Evolutionary conservation across 1,284 basidiomycete species (phyloP).

Genomic region (Anthracocystis panici-leucophaei): DNA sequence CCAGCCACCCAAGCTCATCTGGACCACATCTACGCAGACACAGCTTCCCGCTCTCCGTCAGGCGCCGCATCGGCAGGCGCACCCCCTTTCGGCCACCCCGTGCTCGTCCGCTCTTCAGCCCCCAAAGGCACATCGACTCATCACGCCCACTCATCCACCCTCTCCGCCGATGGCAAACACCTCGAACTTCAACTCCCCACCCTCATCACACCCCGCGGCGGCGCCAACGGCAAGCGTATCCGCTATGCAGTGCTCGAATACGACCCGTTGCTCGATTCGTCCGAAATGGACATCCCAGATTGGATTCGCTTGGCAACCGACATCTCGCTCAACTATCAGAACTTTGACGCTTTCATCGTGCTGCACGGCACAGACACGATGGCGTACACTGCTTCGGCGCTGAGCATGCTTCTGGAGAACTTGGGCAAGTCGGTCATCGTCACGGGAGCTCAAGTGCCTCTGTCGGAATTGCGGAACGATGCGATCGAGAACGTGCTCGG

Average conservation of each 20-base stretch:
- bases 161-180: constrained; percentile 49
- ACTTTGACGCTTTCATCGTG: constrained; percentile 89
- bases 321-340: constrained; percentile 85
- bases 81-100: constrained; percentile 47
- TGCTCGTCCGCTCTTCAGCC: constrained; percentile 48
- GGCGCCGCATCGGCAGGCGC: constrained; percentile 22
- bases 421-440: constrained; percentile 87
- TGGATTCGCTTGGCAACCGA: constrained; percentile 90
- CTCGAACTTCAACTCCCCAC: constrained; percentile 61
- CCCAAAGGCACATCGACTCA: constrained; percentile 58
- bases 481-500: constrained; percentile 75
- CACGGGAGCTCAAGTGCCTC: constrained; percentile 91
- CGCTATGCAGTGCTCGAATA: constrained; percentile 64
- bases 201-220: constrained; percentile 56
- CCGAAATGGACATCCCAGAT: constrained; percentile 79
- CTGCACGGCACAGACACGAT: constrained; percentile 82
- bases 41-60: constrained; percentile 20
- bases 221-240: constrained; percentile 49
- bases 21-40: constrained; percentile 38
- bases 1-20: constrained; percentile 34
- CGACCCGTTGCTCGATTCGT: constrained; percentile 80
- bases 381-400: constrained; percentile 56
- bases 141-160: constrained; percentile 39
- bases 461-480: constrained; percentile 88
- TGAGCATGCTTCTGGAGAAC: constrained; percentile 87